These are phyloP conservation scores for Cercospora sp. DNA, from an alignment of 2,329 filamentous ascomycete species.

Conservation along the genomic window DNA sequence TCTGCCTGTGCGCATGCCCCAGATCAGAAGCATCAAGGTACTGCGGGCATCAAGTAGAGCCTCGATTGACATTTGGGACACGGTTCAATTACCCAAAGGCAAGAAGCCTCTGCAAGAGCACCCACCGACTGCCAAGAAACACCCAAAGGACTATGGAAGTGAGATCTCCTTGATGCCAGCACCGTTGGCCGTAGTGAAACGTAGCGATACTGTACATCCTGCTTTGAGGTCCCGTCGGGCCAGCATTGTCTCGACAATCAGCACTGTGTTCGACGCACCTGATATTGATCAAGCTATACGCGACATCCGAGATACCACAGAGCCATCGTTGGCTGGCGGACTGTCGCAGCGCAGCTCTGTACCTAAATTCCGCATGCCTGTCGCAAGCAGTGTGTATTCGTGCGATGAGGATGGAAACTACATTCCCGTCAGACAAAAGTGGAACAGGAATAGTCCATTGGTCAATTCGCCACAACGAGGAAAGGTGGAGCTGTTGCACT, in stretches of 20 bases:
- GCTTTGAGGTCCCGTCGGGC: not conserved
- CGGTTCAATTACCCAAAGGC: not conserved
- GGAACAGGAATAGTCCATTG: not conserved
- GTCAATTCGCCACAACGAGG: not conserved
- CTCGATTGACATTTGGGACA: not conserved
- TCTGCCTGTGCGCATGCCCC: not conserved
- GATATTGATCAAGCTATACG: not conserved
- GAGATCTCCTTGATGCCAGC: constrained; percentile 5
- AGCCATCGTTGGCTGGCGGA: not conserved
- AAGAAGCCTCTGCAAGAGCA: not conserved
- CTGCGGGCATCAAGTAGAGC: not conserved
- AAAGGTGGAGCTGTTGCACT: not conserved
- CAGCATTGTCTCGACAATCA: not conserved
- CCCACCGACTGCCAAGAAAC: not conserved
- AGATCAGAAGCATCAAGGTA: not conserved
- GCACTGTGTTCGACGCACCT: not conserved
- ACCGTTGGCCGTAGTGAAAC: not conserved
- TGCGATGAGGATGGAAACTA: constrained; percentile 9
- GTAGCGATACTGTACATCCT: not conserved
- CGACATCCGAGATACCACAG: not conserved
- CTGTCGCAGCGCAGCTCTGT: not conserved
- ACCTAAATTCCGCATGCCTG: not conserved
- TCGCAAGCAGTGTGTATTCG: constrained; percentile 17
- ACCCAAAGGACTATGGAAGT: not conserved
- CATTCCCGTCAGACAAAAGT: constrained; percentile 6